A percentile compares a stretch with the other conserved stretches of the same genome.
Conservation (phyloP, 2,329 filamentous ascomycete species). For the Clarireedia sp. region DNA sequence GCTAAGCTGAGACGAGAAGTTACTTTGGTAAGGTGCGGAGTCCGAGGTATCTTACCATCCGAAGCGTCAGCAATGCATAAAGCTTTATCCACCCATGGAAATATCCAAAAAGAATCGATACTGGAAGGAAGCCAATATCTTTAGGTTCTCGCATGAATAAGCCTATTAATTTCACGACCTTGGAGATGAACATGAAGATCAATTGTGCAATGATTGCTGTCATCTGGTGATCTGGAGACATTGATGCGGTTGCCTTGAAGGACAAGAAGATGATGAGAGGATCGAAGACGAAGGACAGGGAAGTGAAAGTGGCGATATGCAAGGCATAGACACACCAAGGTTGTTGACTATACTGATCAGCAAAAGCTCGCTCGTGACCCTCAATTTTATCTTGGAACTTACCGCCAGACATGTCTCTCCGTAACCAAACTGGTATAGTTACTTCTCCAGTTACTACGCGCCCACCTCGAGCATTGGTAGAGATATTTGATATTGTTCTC, state of each 20-base stretch:
- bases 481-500: conserved; percentile 85
- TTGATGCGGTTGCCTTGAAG: conserved; percentile 58
- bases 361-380: neutral
- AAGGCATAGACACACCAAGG: conserved; percentile 91
- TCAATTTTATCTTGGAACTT: conserved; percentile 38
- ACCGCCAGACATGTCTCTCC: conserved; percentile 81
- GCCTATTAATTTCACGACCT: conserved; percentile 82
- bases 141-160: conserved; percentile 78
- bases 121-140: conserved; percentile 70
- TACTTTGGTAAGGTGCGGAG: neutral
- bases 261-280: conserved; percentile 61
- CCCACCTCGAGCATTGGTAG: conserved; percentile 90
- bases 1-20: neutral
- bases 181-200: conserved; percentile 77
- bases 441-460: conserved; percentile 94
- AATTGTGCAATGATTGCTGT: conserved; percentile 54
- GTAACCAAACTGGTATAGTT: conserved; percentile 85
- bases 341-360: conserved; percentile 57
- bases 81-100: conserved; percentile 90
- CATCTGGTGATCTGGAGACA: conserved; percentile 45
- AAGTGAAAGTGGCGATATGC: conserved; percentile 86
- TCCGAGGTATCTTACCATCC: conserved; percentile 49
- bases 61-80: conserved; percentile 74
- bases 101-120: conserved; percentile 88
- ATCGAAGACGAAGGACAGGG: conserved; percentile 75